These are phyloP conservation scores for Solanum pinnatisectum DNA, from an alignment of 257 asterid species.

Conservation along the genomic window DNA sequence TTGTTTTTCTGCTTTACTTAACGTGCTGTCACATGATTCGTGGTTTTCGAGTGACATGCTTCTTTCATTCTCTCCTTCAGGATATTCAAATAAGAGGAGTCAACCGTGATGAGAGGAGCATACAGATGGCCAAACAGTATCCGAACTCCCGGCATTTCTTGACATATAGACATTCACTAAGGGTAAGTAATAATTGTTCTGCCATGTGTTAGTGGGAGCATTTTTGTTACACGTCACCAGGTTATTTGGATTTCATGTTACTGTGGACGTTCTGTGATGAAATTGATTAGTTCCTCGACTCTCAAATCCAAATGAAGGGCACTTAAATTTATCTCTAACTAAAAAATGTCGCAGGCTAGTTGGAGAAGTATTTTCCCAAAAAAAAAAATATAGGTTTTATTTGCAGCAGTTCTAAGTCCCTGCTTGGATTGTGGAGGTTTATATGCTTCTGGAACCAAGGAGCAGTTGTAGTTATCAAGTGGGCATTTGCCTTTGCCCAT, in stretches of 20 bases:
- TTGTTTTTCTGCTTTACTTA: not conserved
- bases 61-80: conserved; percentile 19
- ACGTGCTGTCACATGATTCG: not conserved
- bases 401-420: not conserved
- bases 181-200: conserved; percentile 37
- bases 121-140: conserved; percentile 68
- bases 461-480: not conserved
- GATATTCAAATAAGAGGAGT: conserved; percentile 97
- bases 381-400: not conserved
- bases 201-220: not conserved
- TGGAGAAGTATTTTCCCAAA: not conserved
- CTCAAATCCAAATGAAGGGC: not conserved
- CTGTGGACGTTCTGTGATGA: not conserved
- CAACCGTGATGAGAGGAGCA: conserved; percentile 81
- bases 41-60: not conserved
- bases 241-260: not conserved
- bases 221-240: not conserved
- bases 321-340: not conserved
- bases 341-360: not conserved
- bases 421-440: not conserved
- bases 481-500: not conserved
- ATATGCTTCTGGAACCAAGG: not conserved
- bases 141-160: conserved; percentile 95
- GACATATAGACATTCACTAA: conserved; percentile 82
- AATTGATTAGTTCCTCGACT: not conserved